These are phyloP conservation scores for Teunomyces tritomae DNA, from an alignment of 805 yeast species.

Conservation along the genomic window DNA sequence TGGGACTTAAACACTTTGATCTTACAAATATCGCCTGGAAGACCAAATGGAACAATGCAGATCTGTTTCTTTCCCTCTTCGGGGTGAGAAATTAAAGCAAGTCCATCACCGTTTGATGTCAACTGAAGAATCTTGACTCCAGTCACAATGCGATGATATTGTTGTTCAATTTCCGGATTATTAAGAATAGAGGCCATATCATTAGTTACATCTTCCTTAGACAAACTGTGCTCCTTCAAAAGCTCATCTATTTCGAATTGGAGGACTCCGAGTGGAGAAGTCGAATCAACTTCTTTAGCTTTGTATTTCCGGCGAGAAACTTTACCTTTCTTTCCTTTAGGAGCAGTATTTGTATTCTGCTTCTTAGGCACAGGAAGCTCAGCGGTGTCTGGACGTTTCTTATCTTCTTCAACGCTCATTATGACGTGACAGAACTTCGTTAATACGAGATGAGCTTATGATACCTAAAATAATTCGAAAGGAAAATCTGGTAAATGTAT, in stretches of 20 bases:
- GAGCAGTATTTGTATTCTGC: not conserved
- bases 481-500: not conserved
- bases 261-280: constrained; percentile 79
- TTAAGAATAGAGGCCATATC: constrained; percentile 67
- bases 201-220: constrained; percentile 51
- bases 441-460: not conserved
- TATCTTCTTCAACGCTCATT: constrained; percentile 8
- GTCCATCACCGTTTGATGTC: constrained; percentile 84
- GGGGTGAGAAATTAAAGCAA: constrained; percentile 69
- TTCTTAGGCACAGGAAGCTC: constrained; percentile 5
- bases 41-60: constrained; percentile 78
- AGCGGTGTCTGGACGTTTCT: constrained; percentile 11
- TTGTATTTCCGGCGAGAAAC: constrained; percentile 50
- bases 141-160: constrained; percentile 57
- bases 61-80: constrained; percentile 50
- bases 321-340: constrained; percentile 20
- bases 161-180: constrained; percentile 44
- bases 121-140: constrained; percentile 57
- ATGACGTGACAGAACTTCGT: not conserved
- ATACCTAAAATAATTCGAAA: not conserved
- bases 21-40: constrained; percentile 78
- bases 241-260: constrained; percentile 68
- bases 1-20: constrained; percentile 77
- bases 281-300: constrained; percentile 64
- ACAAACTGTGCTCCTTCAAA: constrained; percentile 40